A percentile compares a stretch with the other conserved stretches of the same genome.
phyloP scores from a whole-genome alignment of 2,329 filamentous ascomycete species.

The Rosellinia necatrix region DNA sequence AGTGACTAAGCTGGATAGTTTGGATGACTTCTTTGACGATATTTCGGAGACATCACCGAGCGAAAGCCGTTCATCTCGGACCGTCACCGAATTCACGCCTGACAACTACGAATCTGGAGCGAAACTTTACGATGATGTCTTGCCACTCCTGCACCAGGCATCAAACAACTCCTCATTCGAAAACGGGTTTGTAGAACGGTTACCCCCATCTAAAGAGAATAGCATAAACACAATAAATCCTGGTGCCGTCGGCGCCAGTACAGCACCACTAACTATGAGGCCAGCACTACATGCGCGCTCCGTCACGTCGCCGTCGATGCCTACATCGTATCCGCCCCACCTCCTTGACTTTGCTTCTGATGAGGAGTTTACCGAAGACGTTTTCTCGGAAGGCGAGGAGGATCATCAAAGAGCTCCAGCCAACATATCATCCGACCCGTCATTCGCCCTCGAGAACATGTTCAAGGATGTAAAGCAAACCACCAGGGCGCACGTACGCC shows the following conservation, averaged over 20 bases:
- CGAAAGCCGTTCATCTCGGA: slow-evolving; percentile 65
- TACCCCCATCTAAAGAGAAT: slow-evolving; percentile 63
- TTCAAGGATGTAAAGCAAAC: slow-evolving; percentile 62
- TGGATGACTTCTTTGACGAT: slow-evolving; percentile 84
- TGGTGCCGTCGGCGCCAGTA: slow-evolving; percentile 55
- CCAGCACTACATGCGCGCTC: slow-evolving; percentile 80
- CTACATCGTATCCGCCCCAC: slow-evolving; percentile 58
- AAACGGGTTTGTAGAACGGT: slow-evolving; percentile 81
- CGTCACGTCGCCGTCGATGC: slow-evolving; percentile 76
- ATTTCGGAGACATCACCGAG: slow-evolving; percentile 63
- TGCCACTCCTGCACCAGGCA: slow-evolving; percentile 87
- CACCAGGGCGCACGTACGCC: slow-evolving; percentile 62
- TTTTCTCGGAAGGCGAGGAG: slow-evolving; percentile 79
- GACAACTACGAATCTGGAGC: slow-evolving; percentile 75
- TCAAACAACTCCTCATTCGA: slow-evolving; percentile 82
- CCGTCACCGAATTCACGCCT: slow-evolving; percentile 67
- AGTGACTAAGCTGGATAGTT: slow-evolving; percentile 76
- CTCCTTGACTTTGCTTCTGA: slow-evolving; percentile 71
- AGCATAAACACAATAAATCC: slow-evolving; percentile 67
- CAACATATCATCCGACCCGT: slow-evolving; percentile 44
- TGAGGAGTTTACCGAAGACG: slow-evolving; percentile 74
- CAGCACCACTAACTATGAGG: slow-evolving; percentile 48
- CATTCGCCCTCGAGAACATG: slow-evolving; percentile 65
- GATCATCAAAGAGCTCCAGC: slow-evolving; percentile 40
- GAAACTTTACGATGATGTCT: slow-evolving; percentile 87